Evolutionary conservation across 2,329 filamentous ascomycete species (phyloP), one percentile per base, ranked within the genome.

Genomic region (Pseudofabraea citricarpa): DNA sequence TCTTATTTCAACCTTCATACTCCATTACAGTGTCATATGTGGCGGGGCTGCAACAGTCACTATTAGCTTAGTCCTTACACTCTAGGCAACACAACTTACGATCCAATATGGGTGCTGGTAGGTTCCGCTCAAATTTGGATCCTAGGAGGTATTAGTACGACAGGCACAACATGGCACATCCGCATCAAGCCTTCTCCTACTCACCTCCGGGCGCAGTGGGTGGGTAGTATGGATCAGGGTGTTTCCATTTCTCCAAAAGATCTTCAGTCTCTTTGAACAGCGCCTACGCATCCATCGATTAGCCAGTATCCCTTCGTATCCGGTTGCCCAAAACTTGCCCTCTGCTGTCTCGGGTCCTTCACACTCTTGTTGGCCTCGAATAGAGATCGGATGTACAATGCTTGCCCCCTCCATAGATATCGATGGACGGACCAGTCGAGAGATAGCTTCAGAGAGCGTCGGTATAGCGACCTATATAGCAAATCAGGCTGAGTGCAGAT

Each of bases 351-450:
- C 26, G 88, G 87, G 62, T 96, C 88, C 45, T 78, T 81, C 48
- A 97, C 74, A 63, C 89, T 74, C 64, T 81, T 87, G 68, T 98
- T 97, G 45, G 89, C 89, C 65, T 98, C 93, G 63, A 97, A 98
- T 12, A 97, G 77, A 27, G 86, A 90, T 58, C 93, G 85, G 59
- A 98, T 95, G 67, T 98, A 97, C 51, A 97, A 73, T 23, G 93
- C 93, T 68, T 97, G 93, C 50, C 91, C 90, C 58, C 93, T 85
- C 91, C 93, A 98, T 49, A 96, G 71, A 59, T 91, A 81, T 55
- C 93, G 81, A 64, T 96, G 87, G 51, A 97, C 90, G 45, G 89
- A 81, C 93, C 93, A 98, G 72, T 96, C 90, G 54, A 97, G 81
- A 32, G 93, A 79, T 53, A 96, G 82, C 76, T 96, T 96, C 63